Conservation (phyloP, 768 basidiomycete species). For the Lyophyllum decastes region DNA sequence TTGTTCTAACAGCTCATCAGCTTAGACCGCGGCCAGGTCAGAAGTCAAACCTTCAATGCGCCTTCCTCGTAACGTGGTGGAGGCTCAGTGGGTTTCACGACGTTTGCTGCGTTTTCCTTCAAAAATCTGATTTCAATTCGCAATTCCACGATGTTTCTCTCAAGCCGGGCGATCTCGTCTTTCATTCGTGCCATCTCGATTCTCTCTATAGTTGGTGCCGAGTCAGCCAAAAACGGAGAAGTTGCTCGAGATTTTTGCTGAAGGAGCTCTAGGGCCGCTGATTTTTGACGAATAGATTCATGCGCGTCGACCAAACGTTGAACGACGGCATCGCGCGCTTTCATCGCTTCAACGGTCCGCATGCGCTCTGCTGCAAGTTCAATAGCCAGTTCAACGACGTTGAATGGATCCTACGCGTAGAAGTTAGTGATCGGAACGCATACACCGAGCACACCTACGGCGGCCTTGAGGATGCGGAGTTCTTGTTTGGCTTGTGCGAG, state of each 20-base stretch:
- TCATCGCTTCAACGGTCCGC: constrained; percentile 56
- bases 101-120: constrained; percentile 25
- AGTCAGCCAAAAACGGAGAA: constrained; percentile 9
- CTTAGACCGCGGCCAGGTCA: not conserved
- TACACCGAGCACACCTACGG: constrained; percentile 15
- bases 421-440: constrained; percentile 10
- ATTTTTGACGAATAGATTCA: constrained; percentile 61
- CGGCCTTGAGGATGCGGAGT: constrained; percentile 16
- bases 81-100: constrained; percentile 27
- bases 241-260: constrained; percentile 25
- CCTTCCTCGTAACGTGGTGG: constrained; percentile 42
- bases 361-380: constrained; percentile 54
- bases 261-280: constrained; percentile 47
- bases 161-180: constrained; percentile 39
- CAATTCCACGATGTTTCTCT: constrained; percentile 38
- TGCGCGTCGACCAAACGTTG: constrained; percentile 61
- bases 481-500: constrained; percentile 15
- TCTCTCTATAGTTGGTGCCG: constrained; percentile 10
- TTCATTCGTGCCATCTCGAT: constrained; percentile 29
- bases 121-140: constrained; percentile 34
- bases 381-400: constrained; percentile 52
- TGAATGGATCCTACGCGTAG: constrained; percentile 42
- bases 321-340: constrained; percentile 64
- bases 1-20: constrained; percentile 6
- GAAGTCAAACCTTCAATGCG: constrained; percentile 26